Percentiles rank a stretch among this genome's conserved stretches.
Conservation (phyloP, 2,329 filamentous ascomycete genomes). For the Ceratocystis lukuohia region DNA sequence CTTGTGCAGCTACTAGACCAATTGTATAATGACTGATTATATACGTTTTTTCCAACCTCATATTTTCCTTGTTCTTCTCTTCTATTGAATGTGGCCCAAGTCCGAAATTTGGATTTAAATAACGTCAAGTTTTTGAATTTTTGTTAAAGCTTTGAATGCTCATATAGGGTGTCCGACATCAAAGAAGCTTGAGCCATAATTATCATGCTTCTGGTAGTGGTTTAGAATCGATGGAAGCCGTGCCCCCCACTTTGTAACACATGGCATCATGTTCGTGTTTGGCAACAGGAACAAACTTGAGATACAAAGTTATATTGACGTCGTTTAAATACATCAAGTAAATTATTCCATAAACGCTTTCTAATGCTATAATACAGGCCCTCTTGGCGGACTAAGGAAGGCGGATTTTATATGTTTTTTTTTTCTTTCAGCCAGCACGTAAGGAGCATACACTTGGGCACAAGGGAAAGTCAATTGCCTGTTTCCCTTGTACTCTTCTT, state of each 20-base stretch:
- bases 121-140: not conserved
- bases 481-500: not conserved
- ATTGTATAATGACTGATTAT: not conserved
- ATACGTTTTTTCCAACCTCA: constrained; percentile 4
- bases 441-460: not conserved
- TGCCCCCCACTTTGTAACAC: not conserved
- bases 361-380: constrained; percentile 29
- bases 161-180: not conserved
- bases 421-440: not conserved
- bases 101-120: not conserved
- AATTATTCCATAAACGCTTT: constrained; percentile 31
- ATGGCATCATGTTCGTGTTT: not conserved
- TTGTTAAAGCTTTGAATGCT: not conserved
- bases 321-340: constrained; percentile 21
- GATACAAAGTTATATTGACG: not conserved
- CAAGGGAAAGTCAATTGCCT: not conserved
- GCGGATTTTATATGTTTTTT: not conserved
- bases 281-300: not conserved
- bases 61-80: not conserved
- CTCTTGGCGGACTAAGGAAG: constrained; percentile 20
- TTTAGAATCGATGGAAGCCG: not conserved
- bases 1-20: not conserved
- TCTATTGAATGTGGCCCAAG: not conserved
- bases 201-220: not conserved
- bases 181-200: not conserved